phyloP scores from a whole-genome alignment of 2,329 filamentous ascomycete genomes.

The Pezicula rhizophila region DNA sequence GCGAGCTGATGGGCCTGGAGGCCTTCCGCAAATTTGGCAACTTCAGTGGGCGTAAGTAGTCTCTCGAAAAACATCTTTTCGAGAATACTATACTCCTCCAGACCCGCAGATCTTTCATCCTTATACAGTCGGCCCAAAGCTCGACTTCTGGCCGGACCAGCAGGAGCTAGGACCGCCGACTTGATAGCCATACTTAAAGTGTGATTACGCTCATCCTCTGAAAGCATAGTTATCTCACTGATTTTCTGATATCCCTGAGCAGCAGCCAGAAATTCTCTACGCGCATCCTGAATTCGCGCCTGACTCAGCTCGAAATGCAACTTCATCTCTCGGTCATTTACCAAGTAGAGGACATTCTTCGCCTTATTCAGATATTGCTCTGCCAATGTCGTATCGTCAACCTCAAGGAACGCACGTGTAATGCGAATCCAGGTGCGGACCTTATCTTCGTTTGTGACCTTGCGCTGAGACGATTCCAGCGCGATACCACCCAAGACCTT shows the following conservation, averaged over 20 bases:
- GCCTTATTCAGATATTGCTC: conserved; percentile 89
- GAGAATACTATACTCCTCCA: conserved; percentile 79
- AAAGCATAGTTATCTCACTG: conserved; percentile 70
- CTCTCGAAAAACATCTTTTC: conserved; percentile 98
- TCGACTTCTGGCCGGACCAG: conserved; percentile 76
- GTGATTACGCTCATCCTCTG: conserved; percentile 78
- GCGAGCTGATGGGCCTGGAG: conserved; percentile 86
- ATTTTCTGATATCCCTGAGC: conserved; percentile 84
- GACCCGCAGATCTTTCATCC: conserved; percentile 72
- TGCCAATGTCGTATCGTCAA: conserved; percentile 80
- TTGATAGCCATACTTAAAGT: conserved; percentile 83
- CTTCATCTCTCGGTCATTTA: conserved; percentile 66
- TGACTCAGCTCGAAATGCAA: conserved; percentile 88
- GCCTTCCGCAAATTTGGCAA: conserved; percentile 75
- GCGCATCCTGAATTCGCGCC: conserved; percentile 86
- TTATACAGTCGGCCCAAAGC: conserved; percentile 83
- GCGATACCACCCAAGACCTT: conserved; percentile 75
- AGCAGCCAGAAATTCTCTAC: conserved; percentile 83
- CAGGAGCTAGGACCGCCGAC: conserved; percentile 87
- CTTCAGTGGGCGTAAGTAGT: conserved; percentile 73
- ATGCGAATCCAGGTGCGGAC: conserved; percentile 88
- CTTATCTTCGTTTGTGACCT: conserved; percentile 75
- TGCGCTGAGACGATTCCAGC: conserved; percentile 81
- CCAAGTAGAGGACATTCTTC: conserved; percentile 82
- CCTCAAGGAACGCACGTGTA: conserved; percentile 88